Percentiles rank a stretch among this genome's conserved stretches.
phyloP scores from a whole-genome alignment of 176 grass and related monocot species.

The Juncus inflexus region DNA sequence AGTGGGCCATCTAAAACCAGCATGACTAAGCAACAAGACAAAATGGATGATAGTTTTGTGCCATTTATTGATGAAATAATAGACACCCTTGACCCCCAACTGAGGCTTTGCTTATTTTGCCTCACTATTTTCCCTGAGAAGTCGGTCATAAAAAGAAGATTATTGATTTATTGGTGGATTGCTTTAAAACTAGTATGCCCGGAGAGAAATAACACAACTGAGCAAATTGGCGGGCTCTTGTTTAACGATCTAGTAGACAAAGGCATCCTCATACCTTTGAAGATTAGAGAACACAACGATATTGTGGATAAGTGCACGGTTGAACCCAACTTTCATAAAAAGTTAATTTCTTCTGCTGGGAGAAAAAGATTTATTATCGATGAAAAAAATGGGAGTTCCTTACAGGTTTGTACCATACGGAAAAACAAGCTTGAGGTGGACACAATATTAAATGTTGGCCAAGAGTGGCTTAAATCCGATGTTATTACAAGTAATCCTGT shows the following conservation, averaged over 20 bases:
- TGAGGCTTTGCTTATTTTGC: slow-evolving; percentile 54
- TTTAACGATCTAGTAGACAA: slow-evolving; percentile 36
- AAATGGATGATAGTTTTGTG: neutral
- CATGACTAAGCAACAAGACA: neutral
- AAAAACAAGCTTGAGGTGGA: neutral
- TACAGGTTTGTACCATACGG: neutral
- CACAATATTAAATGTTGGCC: slow-evolving; percentile 3
- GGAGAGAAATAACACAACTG: neutral
- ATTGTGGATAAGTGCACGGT: slow-evolving; percentile 34
- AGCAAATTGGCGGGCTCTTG: slow-evolving; percentile 14
- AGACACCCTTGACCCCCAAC: slow-evolving; percentile 45
- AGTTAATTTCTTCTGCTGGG: neutral
- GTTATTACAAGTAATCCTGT: neutral
- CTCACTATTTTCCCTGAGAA: slow-evolving; percentile 60
- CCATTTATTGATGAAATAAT: slow-evolving; percentile 25
- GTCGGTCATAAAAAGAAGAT: slow-evolving; percentile 47
- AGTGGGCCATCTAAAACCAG: neutral
- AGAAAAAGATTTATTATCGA: neutral
- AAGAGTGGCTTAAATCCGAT: slow-evolving; percentile 1
- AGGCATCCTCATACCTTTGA: slow-evolving; percentile 33
- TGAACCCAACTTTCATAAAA: slow-evolving; percentile 23
- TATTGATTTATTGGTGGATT: slow-evolving; percentile 71
- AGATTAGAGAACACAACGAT: neutral
- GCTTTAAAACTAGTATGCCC: slow-evolving; percentile 36
- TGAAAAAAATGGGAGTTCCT: no score